Evolutionary conservation across 257 asterid species (phyloP), one percentile per base, ranked within the genome.

Genomic region (Haberlea rhodopensis): DNA sequence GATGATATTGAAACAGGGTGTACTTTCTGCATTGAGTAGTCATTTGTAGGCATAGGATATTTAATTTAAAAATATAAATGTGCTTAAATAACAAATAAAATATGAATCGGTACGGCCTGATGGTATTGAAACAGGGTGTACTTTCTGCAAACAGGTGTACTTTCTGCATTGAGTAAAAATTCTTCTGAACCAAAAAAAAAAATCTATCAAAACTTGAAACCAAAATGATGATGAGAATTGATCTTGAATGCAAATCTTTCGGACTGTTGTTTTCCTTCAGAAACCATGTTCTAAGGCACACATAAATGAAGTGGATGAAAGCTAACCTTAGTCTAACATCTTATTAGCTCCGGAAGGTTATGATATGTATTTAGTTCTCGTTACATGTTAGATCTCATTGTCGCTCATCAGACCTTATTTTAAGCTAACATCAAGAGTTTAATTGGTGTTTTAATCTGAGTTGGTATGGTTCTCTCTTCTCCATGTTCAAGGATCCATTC

Each of bases 401-500:
- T 32, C 26, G 9, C 15, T 3, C 23, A 57, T n/a, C 25, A 22
- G 23, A 11, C n/a, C 64, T 63, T 66, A 55, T 60, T 23, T 37
- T 37, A n/a, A 37, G 5, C 2, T 37, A 37, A 37, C 46, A 61
- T 29, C 11, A 52, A 23, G 40, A 51, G 74, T 51, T 28, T 20
- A 57, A 24, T 51, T 52, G 70, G 4, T 32, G 11, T 32, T 32
- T 54, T 16, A 25, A 24, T 26, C 22, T 31, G 32, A 54, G 48
- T 66, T 60, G 66, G 57, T 43, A 51, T 58, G 25, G 60, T 49
- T 56, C 37, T 25, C 40, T 48, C 25, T 27, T 6, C 48, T 49
- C 73, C 70, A 56, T 22, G 65, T 55, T 46, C 24, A 57, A 32
- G 31, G 49, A 46, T 62, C 59, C 19, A 40, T 23, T 37, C 61